Conservation (phyloP, 1,284 basidiomycete species). For the Hypsizygus ulmarius region DNA sequence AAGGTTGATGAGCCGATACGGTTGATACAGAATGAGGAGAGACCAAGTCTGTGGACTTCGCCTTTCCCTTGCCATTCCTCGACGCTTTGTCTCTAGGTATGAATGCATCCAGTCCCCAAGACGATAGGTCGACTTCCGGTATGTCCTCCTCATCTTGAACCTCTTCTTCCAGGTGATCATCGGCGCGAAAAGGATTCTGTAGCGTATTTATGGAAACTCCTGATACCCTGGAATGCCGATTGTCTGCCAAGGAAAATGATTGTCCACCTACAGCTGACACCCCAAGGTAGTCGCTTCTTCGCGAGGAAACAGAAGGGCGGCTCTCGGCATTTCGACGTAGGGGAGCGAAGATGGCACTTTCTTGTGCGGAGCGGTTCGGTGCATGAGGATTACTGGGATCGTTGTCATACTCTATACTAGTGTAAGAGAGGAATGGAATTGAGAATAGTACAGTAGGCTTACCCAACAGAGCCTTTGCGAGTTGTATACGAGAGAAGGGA, state of each 20-base stretch:
- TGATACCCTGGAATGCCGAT: conserved; percentile 45
- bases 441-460: conserved; percentile 20
- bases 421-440: neutral
- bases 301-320: conserved; percentile 38
- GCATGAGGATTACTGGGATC: conserved; percentile 62
- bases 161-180: conserved; percentile 57
- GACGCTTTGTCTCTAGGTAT: conserved; percentile 61
- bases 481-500: conserved; percentile 74
- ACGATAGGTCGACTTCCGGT: conserved; percentile 74
- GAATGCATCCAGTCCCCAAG: conserved; percentile 79
- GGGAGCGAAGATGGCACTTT: conserved; percentile 79
- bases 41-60: conserved; percentile 49
- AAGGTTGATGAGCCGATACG: conserved; percentile 33
- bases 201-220: conserved; percentile 58
- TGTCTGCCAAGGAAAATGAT: conserved; percentile 44
- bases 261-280: conserved; percentile 39
- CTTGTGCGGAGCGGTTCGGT: conserved; percentile 64
- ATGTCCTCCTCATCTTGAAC: conserved; percentile 48
- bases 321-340: conserved; percentile 54
- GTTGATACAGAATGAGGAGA: conserved; percentile 45
- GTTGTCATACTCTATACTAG: conserved; percentile 73
- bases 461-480: conserved; percentile 79
- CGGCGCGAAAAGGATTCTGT: conserved; percentile 67
- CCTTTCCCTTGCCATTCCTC: conserved; percentile 43
- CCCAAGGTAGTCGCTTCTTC: conserved; percentile 65